Evolutionary conservation across 139 green algal genomes (phyloP).

Genomic region (Coelastrella sp.): DNA sequence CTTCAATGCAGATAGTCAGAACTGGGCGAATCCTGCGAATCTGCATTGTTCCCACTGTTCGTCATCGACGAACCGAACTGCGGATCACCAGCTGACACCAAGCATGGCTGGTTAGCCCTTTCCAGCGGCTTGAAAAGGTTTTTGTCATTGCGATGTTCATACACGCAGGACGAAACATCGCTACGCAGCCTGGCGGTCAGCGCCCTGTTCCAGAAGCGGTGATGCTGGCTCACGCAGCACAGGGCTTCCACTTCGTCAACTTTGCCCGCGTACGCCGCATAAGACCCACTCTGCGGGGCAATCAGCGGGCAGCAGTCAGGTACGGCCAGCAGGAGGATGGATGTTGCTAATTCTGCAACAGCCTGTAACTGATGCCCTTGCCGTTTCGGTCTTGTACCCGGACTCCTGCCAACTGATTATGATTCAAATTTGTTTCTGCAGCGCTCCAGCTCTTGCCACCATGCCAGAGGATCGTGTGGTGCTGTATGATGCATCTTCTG

Average conservation of each 20-base stretch:
- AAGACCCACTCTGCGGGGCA: background rate
- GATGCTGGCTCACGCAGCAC: slow-evolving; percentile 1
- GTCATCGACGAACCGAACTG: too few relatives aligned
- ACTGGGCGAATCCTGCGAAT: too few relatives aligned
- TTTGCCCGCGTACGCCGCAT: slow-evolving; percentile 15
- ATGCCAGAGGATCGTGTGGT: slow-evolving; percentile 5
- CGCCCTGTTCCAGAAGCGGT: background rate
- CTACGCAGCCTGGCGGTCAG: background rate
- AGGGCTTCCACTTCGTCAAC: slow-evolving; percentile 5
- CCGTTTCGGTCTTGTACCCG: too few relatives aligned
- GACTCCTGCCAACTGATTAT: background rate
- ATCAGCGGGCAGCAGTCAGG: background rate
- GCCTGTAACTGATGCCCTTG: background rate
- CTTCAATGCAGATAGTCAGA: too few relatives aligned
- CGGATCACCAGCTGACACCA: too few relatives aligned
- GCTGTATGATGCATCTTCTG: background rate
- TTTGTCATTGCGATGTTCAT: too few relatives aligned
- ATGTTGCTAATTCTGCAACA: background rate
- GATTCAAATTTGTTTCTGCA: background rate
- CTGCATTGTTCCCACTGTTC: too few relatives aligned
- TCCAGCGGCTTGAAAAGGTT: too few relatives aligned
- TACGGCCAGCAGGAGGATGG: background rate
- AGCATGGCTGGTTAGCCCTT: too few relatives aligned
- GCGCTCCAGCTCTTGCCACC: background rate
- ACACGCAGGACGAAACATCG: background rate